phyloP scores from a whole-genome alignment of 2,329 filamentous ascomycete genomes.

The Ophiocordyceps robertsii region DNA sequence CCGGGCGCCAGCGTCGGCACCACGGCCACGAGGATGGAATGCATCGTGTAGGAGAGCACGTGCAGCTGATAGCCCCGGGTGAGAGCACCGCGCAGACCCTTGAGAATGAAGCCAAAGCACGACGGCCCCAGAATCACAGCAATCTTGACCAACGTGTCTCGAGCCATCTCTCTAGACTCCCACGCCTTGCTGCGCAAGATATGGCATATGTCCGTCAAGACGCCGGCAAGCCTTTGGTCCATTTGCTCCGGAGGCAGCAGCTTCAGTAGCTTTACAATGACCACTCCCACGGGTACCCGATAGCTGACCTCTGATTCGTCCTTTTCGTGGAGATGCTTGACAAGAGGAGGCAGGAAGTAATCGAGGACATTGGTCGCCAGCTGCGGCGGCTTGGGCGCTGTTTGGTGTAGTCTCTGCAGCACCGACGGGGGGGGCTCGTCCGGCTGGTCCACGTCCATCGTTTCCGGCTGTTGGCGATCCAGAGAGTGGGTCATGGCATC shows the following conservation, averaged over 20 bases:
- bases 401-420: conserved; percentile 40
- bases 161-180: conserved; percentile 80
- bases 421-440: conserved; percentile 9
- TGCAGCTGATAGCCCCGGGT: conserved; percentile 85
- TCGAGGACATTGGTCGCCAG: conserved; percentile 58
- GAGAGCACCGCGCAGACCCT: conserved; percentile 73
- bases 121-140: conserved; percentile 64
- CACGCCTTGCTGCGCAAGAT: conserved; percentile 81
- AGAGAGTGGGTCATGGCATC: conserved; percentile 58
- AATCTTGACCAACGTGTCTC: conserved; percentile 78
- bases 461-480: conserved; percentile 18
- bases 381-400: conserved; percentile 54
- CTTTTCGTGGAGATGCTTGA: conserved; percentile 83
- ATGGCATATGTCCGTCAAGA: conserved; percentile 84
- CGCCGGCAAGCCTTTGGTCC: conserved; percentile 60
- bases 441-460: conserved; percentile 28
- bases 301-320: conserved; percentile 90
- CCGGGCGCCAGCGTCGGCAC: conserved; percentile 64
- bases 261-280: conserved; percentile 75
- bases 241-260: conserved; percentile 64
- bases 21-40: conserved; percentile 71
- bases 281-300: conserved; percentile 78
- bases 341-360: conserved; percentile 64
- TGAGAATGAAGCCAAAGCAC: conserved; percentile 86
- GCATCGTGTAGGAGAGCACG: conserved; percentile 87